Evolutionary conservation across 768 basidiomycete species (phyloP), one percentile per base, ranked within the genome.

Genomic region (Naganishia vaughanmartiniae): DNA sequence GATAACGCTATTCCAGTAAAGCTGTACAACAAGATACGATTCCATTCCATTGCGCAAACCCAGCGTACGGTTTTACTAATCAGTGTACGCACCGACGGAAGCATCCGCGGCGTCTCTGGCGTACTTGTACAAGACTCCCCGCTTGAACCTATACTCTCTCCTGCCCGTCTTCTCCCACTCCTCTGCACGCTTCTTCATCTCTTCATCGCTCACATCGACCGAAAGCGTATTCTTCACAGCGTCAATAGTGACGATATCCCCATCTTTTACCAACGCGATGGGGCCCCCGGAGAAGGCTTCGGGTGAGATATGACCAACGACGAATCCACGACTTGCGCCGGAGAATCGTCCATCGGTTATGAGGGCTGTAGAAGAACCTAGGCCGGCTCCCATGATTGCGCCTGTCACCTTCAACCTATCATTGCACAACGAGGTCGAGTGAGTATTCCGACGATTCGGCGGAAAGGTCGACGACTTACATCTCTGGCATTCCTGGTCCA

Each of bases 271-370:
- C 24, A 93, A 86, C 33, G 90, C 92, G 74, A 94, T 93, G 2
- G 92, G 92, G 0, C 92, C 92, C 66, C 72, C 69, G 30, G 45
- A 4, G 65, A 66, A 70, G 0, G 71, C 69, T 57, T 72, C 68
- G 10, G 66, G 71, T 14, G 65, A 84, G 68, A 87, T 84, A 70
- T 88, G 87, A 42, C 87, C 91, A 46, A 87, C 86, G 77, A 87
- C 86, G 79, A 87, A 88, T 9, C 87, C 87, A 53, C 86, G 83
- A 9, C 86, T 90, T 2, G 91, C 92, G 19, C 92, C 92, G 24
- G 89, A 90, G 85, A 93, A 93, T 21, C 92, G 87, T 58, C 92
- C 92, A 78, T 94, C 92, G 0, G 92, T 94, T 73, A 94, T 88
- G 60, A 94, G 84, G 0, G 90, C 90, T 2, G 90, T 91, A 36